Evolutionary conservation across 2,329 filamentous ascomycete species (phyloP).

Genomic region (Cladobotryum protrusum): DNA sequence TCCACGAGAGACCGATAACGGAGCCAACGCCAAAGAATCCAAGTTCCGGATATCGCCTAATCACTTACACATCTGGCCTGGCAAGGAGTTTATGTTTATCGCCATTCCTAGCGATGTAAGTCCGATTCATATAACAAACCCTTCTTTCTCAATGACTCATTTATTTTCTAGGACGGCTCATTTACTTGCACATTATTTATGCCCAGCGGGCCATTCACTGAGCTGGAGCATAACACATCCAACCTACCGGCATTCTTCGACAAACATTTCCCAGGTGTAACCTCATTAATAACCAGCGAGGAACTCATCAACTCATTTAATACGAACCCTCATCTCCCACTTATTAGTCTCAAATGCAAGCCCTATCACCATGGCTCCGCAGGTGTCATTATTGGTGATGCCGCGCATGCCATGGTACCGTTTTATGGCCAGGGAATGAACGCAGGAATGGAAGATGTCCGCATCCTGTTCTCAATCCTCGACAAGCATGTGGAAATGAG

Average conservation of each 20-base stretch:
- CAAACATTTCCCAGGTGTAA: conserved; percentile 79
- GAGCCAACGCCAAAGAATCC: conserved; percentile 26
- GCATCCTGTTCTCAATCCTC: conserved; percentile 75
- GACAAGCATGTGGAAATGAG: conserved; percentile 55
- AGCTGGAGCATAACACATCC: conserved; percentile 57
- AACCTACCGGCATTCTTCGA: conserved; percentile 69
- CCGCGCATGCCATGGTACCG: conserved; percentile 95
- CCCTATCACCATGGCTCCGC: conserved; percentile 76
- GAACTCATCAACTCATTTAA: conserved; percentile 70
- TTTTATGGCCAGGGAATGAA: conserved; percentile 99
- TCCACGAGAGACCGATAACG: conserved; percentile 32
- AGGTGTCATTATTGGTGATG: conserved; percentile 84
- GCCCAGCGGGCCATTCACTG: conserved; percentile 60
- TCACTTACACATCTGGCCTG: conserved; percentile 96
- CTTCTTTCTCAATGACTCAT: neutral
- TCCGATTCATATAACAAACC: conserved; percentile 15
- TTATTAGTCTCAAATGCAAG: conserved; percentile 88
- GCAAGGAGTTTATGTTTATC: conserved; percentile 94
- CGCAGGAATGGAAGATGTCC: conserved; percentile 88
- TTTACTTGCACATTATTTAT: conserved; percentile 96
- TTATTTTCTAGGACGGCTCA: conserved; percentile 61
- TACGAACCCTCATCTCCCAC: conserved; percentile 78
- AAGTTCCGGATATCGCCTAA: conserved; percentile 80
- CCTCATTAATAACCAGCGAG: conserved; percentile 58
- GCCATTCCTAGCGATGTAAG: conserved; percentile 70